phyloP scores from a whole-genome alignment of 495 filamentous ascomycete species.

The Penicillium goetzii region DNA sequence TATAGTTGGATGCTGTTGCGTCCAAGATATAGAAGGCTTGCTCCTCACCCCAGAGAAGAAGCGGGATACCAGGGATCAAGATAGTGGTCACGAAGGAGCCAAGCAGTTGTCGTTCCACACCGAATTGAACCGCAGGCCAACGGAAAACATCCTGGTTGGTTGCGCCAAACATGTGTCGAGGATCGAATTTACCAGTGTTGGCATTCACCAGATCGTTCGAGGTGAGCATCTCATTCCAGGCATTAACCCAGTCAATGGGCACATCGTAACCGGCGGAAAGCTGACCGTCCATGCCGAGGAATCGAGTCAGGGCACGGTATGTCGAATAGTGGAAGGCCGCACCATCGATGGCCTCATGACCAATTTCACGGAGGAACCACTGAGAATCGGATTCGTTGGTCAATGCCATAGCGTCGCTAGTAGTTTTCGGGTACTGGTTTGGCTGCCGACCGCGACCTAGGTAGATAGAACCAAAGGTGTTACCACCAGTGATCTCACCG shows the following conservation, averaged over 20 bases:
- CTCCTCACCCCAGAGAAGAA: slow-evolving; percentile 73
- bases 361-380: slow-evolving; percentile 60
- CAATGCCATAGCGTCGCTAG: slow-evolving; percentile 48
- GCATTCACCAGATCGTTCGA: slow-evolving; percentile 68
- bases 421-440: slow-evolving; percentile 43
- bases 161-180: slow-evolving; percentile 69
- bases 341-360: slow-evolving; percentile 63
- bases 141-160: slow-evolving; percentile 78
- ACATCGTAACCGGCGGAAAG: slow-evolving; percentile 62
- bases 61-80: slow-evolving; percentile 67
- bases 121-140: slow-evolving; percentile 68
- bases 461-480: slow-evolving; percentile 66
- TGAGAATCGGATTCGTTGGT: slow-evolving; percentile 49
- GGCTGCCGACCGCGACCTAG: slow-evolving; percentile 67
- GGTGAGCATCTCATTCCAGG: slow-evolving; percentile 62
- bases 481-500: slow-evolving; percentile 68
- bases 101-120: slow-evolving; percentile 62
- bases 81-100: slow-evolving; percentile 66
- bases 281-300: slow-evolving; percentile 66
- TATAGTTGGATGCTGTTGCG: slow-evolving; percentile 68
- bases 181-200: slow-evolving; percentile 68
- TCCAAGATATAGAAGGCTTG: slow-evolving; percentile 71
- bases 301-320: slow-evolving; percentile 67
- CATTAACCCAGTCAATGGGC: slow-evolving; percentile 58
- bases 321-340: slow-evolving; percentile 73